Evolutionary conservation across 2,329 filamentous ascomycete species (phyloP).

Genomic region (Trichocomaceae sp.): DNA sequence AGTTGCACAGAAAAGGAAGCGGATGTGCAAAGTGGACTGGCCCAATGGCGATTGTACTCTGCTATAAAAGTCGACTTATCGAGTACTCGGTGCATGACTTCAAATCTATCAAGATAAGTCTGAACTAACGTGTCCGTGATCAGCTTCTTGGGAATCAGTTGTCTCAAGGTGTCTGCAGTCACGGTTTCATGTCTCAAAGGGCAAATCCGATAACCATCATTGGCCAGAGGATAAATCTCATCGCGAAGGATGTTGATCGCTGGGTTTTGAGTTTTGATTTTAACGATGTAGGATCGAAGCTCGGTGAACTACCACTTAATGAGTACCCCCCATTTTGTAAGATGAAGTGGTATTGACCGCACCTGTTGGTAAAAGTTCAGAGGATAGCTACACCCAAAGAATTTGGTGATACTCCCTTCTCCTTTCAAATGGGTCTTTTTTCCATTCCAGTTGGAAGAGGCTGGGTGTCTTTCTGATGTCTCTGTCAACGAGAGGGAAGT

Average conservation of each 20-base stretch:
- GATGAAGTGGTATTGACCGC: background rate
- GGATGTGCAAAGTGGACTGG: background rate
- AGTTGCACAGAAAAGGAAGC: background rate
- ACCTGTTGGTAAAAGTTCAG: conserved; percentile 9
- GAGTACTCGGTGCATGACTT: background rate
- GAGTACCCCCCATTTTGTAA: background rate
- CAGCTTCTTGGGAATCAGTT: background rate
- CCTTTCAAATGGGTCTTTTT: conserved; percentile 3
- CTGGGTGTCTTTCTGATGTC: background rate
- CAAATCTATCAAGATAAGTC: conserved; percentile 1
- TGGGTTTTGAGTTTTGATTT: conserved; percentile 6
- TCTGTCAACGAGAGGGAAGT: background rate
- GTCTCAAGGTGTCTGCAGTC: background rate
- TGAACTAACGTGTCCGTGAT: conserved; percentile 1
- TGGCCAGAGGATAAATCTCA: background rate
- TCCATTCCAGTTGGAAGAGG: background rate
- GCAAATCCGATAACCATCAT: background rate
- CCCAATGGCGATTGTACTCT: conserved; percentile 7
- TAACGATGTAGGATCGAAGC: conserved; percentile 5
- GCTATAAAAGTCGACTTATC: conserved; percentile 7
- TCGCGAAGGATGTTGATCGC: conserved; percentile 4
- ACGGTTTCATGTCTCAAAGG: background rate
- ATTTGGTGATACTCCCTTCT: conserved; percentile 1
- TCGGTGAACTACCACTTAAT: conserved; percentile 1
- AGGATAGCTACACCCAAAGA: conserved; percentile 6